These are phyloP conservation scores for Psilocybe mexicana DNA, from an alignment of 1,284 basidiomycete genomes.

Conservation along the genomic window DNA sequence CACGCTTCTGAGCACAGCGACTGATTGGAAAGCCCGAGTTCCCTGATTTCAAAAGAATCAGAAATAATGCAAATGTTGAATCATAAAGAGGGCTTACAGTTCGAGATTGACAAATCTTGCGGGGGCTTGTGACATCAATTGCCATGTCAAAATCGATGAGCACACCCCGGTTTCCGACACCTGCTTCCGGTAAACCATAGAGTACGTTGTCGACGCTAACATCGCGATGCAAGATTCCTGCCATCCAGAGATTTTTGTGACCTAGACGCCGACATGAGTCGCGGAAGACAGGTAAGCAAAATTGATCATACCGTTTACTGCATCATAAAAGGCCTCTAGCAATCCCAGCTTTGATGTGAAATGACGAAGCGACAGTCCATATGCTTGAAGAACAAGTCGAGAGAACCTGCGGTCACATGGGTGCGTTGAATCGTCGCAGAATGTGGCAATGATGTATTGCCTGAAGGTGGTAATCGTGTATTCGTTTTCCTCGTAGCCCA, in stretches of 20 bases:
- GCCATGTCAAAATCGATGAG: slow-evolving; percentile 20
- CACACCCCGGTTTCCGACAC: slow-evolving; percentile 8
- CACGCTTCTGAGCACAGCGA: not conserved
- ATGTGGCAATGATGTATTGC: not conserved
- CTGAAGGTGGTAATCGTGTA: not conserved
- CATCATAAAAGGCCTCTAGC: too few species aligned
- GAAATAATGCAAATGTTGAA: not conserved
- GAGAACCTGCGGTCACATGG: too few species aligned
- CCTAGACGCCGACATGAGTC: not conserved
- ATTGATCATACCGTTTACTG: too few species aligned
- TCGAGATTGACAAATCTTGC: too few species aligned
- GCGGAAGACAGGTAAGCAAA: too few species aligned
- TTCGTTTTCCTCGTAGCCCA: not conserved
- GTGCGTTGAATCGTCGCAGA: too few species aligned
- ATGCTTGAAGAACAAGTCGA: too few species aligned
- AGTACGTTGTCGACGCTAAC: slow-evolving; percentile 19
- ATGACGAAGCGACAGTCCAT: too few species aligned
- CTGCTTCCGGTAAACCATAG: not conserved
- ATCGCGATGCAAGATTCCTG: slow-evolving; percentile 16
- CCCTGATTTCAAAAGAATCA: not conserved
- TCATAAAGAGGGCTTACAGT: too few species aligned
- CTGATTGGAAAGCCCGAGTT: slow-evolving; percentile 13
- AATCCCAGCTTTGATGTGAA: too few species aligned
- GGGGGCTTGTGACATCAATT: not conserved
- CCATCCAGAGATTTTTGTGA: slow-evolving; percentile 9